Conservation (phyloP, 129 eudicot species). For the Cynara cardunculus region DNA sequence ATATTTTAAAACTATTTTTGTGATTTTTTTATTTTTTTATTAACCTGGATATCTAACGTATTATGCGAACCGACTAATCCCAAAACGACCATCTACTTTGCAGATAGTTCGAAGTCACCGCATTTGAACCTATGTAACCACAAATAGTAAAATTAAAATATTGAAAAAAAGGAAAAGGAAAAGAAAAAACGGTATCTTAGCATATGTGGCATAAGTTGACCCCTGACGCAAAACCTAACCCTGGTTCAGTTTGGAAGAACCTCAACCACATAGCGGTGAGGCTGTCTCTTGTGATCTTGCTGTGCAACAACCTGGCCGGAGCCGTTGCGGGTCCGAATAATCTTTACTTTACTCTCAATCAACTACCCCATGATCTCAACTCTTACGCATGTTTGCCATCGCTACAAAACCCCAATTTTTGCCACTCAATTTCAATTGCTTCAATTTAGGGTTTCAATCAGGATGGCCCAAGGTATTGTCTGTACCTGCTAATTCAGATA, state of each 20-base stretch:
- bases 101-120: too few species aligned
- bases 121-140: too few species aligned
- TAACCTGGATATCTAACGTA: too few species aligned
- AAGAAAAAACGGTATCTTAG: too few species aligned
- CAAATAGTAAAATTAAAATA: too few species aligned
- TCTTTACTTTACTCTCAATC: conserved; percentile 26
- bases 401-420: conserved; percentile 24
- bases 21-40: too few species aligned
- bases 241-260: background rate
- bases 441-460: conserved; percentile 33
- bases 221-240: background rate
- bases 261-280: conserved; percentile 20
- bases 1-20: too few species aligned
- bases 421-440: conserved; percentile 26
- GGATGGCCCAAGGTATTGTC: background rate
- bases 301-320: conserved; percentile 4
- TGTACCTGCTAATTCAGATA: conserved; percentile 12
- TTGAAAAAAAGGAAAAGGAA: too few species aligned
- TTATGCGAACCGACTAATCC: too few species aligned
- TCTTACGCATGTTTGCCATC: conserved; percentile 36
- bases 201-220: background rate
- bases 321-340: conserved; percentile 3
- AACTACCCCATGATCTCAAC: conserved; percentile 15
- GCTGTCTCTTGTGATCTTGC: background rate
- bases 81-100: too few species aligned